Conservation (phyloP, 441 rosid species). For the Codiaeum variegatum region DNA sequence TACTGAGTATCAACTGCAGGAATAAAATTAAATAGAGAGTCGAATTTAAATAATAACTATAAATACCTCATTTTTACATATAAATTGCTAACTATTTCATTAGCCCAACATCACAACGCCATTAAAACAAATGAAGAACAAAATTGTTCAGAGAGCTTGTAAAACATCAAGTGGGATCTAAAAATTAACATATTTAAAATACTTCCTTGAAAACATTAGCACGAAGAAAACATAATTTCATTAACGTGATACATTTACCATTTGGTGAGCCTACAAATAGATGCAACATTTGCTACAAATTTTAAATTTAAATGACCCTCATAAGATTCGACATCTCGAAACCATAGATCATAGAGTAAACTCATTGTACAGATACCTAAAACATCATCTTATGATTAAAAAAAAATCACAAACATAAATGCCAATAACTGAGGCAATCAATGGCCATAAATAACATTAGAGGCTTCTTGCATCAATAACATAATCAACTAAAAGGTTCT, state of each 20-base stretch:
- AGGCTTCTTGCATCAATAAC: background rate
- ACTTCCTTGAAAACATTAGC: background rate
- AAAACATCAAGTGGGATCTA: background rate
- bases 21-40: slow-evolving; percentile 1
- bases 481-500: background rate
- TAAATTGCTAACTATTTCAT: background rate
- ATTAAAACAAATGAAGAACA: slow-evolving; percentile 1
- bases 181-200: background rate
- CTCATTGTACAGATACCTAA: background rate
- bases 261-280: slow-evolving; percentile 1
- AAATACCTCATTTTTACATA: background rate
- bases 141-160: background rate
- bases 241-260: background rate
- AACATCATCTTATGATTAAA: background rate
- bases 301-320: too few species aligned
- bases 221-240: too few species aligned
- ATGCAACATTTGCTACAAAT: background rate
- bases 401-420: background rate
- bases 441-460: background rate
- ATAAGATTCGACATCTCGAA: background rate
- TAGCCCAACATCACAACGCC: slow-evolving; percentile 7
- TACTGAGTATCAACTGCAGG: slow-evolving; percentile 12
- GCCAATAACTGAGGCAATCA: background rate
- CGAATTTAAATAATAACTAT: slow-evolving; percentile 9
- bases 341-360: background rate